Base-by-base conservation (phyloP, 2,329 filamentous ascomycete genomes). In the Colletotrichum filicis region DNA sequence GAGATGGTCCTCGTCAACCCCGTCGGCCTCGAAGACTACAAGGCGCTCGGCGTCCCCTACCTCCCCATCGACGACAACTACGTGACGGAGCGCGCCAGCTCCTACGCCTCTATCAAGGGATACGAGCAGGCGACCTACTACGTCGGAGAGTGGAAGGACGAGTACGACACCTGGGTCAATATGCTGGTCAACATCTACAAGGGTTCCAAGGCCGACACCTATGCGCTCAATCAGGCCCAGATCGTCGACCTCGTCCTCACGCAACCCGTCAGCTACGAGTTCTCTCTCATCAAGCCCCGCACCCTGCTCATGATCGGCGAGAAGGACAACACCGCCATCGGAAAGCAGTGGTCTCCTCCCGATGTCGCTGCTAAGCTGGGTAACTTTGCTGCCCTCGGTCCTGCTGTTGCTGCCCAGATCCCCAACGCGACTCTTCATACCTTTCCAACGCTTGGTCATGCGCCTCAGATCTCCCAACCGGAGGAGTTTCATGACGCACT, bases 211-310 rank as follows among this genome's bases (percentile, higher is more conserved):
- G 84, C 83, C 37, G 77, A 80, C 28, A 79, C 80, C 42, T 89
- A 85, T 72, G 81, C 85, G 19, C 85, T 79, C 66, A 84, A 85
- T 75, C 85, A 87, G 81, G 88, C 87, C 24, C 83, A 83, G 56
- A 83, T 86, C 19, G 87, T 87, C n/a, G 88, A 90, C 76, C 85
- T 88, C 80, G 85, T 90, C n/a, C 80, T 89, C 67, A 87, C 86
- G 24, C 85, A 87, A 71, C 87, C 88, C 1, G 80, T 89, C 12
- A 82, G 85, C 26, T 86, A 87, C 72, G 86, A 89, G 76, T 87
- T 89, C 58, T 78, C 79, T n/a, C 75, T 82, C 58, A 76, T 90
- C 14, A 82, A 82, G 75, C 78, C 84, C 12, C 82, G 80, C 59
- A 88, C 87, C 1, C 79, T 89, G 26, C 77, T 90, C 66, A 77